Evolutionary conservation across 192 early-diverging fungal genomes (phyloP), one percentile per base, ranked within the genome.

Genomic region (Ramicandelaber brevisporus): DNA sequence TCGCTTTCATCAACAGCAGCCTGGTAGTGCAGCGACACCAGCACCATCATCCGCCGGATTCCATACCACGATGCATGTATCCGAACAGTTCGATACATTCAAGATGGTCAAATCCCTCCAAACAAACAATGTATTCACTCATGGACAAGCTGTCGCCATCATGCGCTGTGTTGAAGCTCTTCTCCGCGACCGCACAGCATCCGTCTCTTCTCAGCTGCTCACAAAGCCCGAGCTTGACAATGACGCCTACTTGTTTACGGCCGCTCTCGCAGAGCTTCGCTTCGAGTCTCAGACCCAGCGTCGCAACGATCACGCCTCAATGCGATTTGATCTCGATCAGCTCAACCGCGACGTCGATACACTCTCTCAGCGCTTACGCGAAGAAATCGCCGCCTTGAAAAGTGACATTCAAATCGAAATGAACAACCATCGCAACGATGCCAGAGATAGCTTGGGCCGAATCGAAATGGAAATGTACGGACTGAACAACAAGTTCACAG

Each of bases 321-420:
- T 32, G 9, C 31, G 17, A 14, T n/a, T n/a, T n/a, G 31, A 51
- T 7, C 42, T 89, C 18, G 69, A 77, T 29, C 43, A 46, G 1
- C 76, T 86, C 16, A 57, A 65, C 31, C 58, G 83, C 26, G 80
- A 82, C 30, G 63, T 85, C 12, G 79, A 86, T 31, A 60, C 65
- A 0, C 33, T 86, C 34, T 61, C 57, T 20, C 75, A 76, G 26
- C 61, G 61, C 20, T 50, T 78, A 19, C 55, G 65, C n/a, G 87
- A 93, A 26, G 63, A 75, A 24, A 57, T 80, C 12, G 61, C 65
- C 3, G 63, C 62, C 17, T 43, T 88, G 47, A 78, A 78, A 36
- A 61, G 68, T 8, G 79, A 86, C n/a, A 70, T 93, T 24, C 57
- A 70, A 13, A 68, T 93, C 34, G 87, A 93, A 40, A 49, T 93